phyloP scores from a whole-genome alignment of 129 eudicot species.

The Helichrysum umbraculigerum region DNA sequence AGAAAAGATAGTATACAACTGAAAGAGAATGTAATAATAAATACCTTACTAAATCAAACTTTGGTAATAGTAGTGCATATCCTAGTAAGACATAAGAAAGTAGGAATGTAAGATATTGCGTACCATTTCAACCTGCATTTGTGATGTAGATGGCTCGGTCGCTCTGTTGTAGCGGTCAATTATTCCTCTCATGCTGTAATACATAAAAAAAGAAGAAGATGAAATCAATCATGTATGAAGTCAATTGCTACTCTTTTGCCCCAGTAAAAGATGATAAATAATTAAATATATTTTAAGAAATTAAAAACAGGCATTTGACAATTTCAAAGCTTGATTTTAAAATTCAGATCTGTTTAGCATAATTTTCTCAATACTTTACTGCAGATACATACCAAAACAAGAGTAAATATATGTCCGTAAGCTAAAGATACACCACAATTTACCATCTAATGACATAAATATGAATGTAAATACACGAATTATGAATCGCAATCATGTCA shows the following conservation, averaged over 20 bases:
- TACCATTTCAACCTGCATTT: constrained; percentile 37
- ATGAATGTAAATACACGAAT: background rate
- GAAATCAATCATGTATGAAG: background rate
- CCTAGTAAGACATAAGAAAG: background rate
- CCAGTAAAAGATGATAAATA: background rate
- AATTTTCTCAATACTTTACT: background rate
- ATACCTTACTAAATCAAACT: background rate
- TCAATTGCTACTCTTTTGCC: background rate
- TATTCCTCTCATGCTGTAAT: constrained; percentile 35
- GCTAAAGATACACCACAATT: background rate
- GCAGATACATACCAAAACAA: constrained; percentile 1
- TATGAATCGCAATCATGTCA: background rate
- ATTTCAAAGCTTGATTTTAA: background rate
- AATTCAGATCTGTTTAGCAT: background rate
- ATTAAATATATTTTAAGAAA: background rate
- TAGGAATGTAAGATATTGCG: background rate
- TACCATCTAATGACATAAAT: background rate
- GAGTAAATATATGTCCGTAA: background rate
- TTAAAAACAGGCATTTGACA: background rate
- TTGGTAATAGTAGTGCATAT: background rate
- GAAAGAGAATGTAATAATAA: background rate
- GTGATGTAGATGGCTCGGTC: constrained; percentile 35
- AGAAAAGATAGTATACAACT: background rate
- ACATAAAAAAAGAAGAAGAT: background rate
- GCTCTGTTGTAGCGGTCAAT: constrained; percentile 38